phyloP scores from a whole-genome alignment of 768 basidiomycete species.

The Omphalotus guepiniiformis region DNA sequence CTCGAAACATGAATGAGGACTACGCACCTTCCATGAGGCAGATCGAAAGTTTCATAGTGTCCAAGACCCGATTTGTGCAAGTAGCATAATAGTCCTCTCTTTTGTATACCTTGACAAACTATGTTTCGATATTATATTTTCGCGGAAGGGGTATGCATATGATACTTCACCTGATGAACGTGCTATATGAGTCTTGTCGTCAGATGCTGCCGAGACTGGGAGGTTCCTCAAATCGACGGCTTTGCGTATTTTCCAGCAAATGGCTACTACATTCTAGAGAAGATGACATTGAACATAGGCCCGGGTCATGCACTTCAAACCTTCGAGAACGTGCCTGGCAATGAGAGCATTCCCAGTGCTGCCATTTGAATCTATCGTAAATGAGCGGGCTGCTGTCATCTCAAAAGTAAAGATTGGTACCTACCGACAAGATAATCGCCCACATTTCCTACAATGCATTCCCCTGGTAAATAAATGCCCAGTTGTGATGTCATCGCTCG shows the following conservation, averaged over 20 bases:
- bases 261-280: conserved; percentile 18
- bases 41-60: conserved; percentile 40
- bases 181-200: too few relatives aligned
- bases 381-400: conserved; percentile 4
- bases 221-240: conserved; percentile 22
- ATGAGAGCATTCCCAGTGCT: conserved; percentile 62
- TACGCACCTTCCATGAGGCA: conserved; percentile 44
- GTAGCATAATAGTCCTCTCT: conserved; percentile 19
- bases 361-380: conserved; percentile 62
- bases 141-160: background rate
- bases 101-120: conserved; percentile 26
- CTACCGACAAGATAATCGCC: conserved; percentile 71
- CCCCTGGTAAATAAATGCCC: conserved; percentile 57
- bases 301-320: background rate
- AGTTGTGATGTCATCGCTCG: conserved; percentile 39
- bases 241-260: conserved; percentile 25
- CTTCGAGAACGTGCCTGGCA: conserved; percentile 47
- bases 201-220: too few relatives aligned
- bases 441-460: conserved; percentile 65
- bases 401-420: conserved; percentile 10
- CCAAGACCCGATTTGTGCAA: conserved; percentile 19
- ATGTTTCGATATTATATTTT: background rate
- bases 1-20: background rate
- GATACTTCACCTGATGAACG: conserved; percentile 4
- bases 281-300: background rate